These are phyloP conservation scores for Saccharomyces pastorianus DNA, from an alignment of 1,139 yeast species.

Conservation along the genomic window DNA sequence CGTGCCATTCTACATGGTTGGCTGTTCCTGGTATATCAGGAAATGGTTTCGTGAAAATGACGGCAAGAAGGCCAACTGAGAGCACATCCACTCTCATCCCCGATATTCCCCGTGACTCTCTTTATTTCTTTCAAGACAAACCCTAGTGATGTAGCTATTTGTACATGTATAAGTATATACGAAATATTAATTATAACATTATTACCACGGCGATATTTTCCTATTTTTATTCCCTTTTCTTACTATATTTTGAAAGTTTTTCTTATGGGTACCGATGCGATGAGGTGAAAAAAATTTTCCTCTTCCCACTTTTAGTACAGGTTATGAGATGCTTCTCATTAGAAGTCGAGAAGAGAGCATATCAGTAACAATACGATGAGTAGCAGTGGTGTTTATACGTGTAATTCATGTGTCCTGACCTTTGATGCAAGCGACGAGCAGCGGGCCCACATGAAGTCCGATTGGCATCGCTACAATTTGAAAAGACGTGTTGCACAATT, in stretches of 20 bases:
- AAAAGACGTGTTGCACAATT: slow-evolving; percentile 86
- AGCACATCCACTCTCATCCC: neutral
- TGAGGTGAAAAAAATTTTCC: slow-evolving; percentile 3
- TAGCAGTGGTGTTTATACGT: slow-evolving; percentile 46
- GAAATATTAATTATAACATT: neutral
- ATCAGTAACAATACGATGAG: slow-evolving; percentile 1
- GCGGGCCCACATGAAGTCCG: slow-evolving; percentile 83
- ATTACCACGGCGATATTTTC: neutral
- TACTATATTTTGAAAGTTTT: neutral
- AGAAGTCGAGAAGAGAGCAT: neutral
- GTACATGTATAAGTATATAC: neutral
- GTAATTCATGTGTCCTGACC: slow-evolving; percentile 78
- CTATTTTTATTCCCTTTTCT: neutral
- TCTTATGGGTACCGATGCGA: slow-evolving; percentile 4
- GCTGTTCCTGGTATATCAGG: slow-evolving; percentile 49
- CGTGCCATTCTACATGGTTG: slow-evolving; percentile 54
- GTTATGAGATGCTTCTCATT: neutral
- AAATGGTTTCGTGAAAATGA: slow-evolving; percentile 36
- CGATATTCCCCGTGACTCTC: neutral
- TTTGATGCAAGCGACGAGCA: slow-evolving; percentile 76
- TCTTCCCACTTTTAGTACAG: neutral
- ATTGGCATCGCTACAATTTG: slow-evolving; percentile 86
- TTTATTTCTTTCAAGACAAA: neutral
- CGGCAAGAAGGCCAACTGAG: slow-evolving; percentile 5
- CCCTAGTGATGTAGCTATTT: neutral